Base-by-base conservation (phyloP, 805 yeast species). In the Barnettozyma wickerhamii region DNA sequence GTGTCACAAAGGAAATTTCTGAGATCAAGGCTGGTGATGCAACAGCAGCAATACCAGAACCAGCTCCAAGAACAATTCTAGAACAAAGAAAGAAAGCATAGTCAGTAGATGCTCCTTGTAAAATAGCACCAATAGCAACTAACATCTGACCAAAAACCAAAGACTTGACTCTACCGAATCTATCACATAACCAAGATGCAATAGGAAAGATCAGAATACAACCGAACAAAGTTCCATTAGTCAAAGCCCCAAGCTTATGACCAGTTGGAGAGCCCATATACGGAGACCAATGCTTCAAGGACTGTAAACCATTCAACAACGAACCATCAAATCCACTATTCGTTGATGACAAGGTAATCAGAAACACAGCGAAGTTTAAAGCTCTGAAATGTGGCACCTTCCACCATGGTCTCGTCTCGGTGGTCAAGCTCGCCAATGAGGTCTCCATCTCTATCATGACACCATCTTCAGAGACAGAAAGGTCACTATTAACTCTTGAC, bases 271-370 rank as follows among this genome's bases (percentile, higher is more conserved):
- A 42, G 19, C 66, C 65, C 56, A 74, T 64, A 30, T 58, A 59
- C 4, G 51, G 40, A 23, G 52, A 49, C 75, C 77, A 75, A 17
- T 48, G 42, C 2, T 45, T 33, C 43, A 71, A 56, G 6, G 72
- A 58, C 45, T 75, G 79, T 41, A 74, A 59, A 28, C 74, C 75
- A 49, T 74, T 74, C 51, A 74, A 55, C 68, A 74, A 62, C n/a
- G 71, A 65, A 39, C 71, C 72, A 58, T 71, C 75, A 43, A 62
- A 71, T 37, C 75, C 75, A 38, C 56, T 65, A 47, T 68, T 70
- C 33, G 75, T 66, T 5, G 78, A 65, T 27, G 73, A 62, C 33
- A 74, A 52, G 15, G 77, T 65, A 42, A 67, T 62, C n/a, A 69
- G 50, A 30, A 70, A 58, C 31, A 74, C 52, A 7, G 62, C 54